Conservation (phyloP, 2,329 filamentous ascomycete genomes). For the Penicillium sp. region DNA sequence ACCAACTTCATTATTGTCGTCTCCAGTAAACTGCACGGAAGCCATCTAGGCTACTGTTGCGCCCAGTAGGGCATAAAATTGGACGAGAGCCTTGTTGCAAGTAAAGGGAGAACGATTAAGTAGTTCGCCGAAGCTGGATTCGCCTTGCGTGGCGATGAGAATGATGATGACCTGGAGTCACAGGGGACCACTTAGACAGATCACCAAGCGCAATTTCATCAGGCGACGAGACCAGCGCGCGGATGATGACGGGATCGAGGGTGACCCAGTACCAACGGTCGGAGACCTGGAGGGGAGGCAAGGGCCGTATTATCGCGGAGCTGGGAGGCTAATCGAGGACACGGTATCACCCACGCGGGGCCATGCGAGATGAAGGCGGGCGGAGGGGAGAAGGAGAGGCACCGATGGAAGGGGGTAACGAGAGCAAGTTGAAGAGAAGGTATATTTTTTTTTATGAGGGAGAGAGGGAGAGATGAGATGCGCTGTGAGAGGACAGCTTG, state of each 20-base stretch:
- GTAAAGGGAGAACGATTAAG: slow-evolving; percentile 28
- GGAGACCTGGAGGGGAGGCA: slow-evolving; percentile 1
- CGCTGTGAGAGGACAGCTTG: neutral
- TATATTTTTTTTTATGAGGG: slow-evolving; percentile 18
- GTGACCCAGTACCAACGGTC: slow-evolving; percentile 4
- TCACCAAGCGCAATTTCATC: slow-evolving; percentile 14
- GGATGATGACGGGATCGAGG: slow-evolving; percentile 17
- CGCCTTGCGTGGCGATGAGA: slow-evolving; percentile 13
- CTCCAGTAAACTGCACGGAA: slow-evolving; percentile 39
- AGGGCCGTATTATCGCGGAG: slow-evolving; percentile 7
- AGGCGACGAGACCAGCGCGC: slow-evolving; percentile 3
- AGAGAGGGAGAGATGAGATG: slow-evolving; percentile 10
- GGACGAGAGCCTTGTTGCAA: slow-evolving; percentile 16
- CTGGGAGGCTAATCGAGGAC: slow-evolving; percentile 2
- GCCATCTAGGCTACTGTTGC: slow-evolving; percentile 40
- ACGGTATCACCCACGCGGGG: slow-evolving; percentile 25
- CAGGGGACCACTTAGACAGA: slow-evolving; percentile 6
- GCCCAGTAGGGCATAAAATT: slow-evolving; percentile 34
- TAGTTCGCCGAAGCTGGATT: slow-evolving; percentile 30
- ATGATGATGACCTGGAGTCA: slow-evolving; percentile 1
- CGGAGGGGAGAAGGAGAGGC: slow-evolving; percentile 4
- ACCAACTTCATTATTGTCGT: slow-evolving; percentile 29
- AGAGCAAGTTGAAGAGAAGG: neutral
- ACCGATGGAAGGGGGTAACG: slow-evolving; percentile 1
- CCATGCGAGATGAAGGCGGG: slow-evolving; percentile 18